Conservation (phyloP, 75 land plant species). For the Ceratopteris richardii region DNA sequence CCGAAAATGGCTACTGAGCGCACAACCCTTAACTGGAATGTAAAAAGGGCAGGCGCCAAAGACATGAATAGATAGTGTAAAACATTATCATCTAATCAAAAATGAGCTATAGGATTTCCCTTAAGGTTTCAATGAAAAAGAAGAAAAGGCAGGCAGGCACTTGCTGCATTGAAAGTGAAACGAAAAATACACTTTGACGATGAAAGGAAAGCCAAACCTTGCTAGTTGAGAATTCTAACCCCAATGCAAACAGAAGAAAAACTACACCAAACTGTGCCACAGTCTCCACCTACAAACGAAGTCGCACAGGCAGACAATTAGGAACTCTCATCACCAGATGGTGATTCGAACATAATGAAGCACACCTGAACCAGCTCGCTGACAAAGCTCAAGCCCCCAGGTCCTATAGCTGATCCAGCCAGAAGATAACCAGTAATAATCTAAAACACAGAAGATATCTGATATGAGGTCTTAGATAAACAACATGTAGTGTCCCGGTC, state of each 20-base stretch:
- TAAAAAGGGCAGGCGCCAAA: not conserved
- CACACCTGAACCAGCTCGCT: conserved; percentile 93
- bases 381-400: conserved; percentile 85
- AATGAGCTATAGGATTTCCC: too few relatives aligned
- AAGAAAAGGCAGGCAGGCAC: too few relatives aligned
- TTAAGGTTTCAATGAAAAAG: too few relatives aligned
- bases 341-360: too few relatives aligned
- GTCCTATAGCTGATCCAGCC: conserved; percentile 91
- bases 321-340: too few relatives aligned
- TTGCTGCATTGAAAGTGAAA: too few relatives aligned
- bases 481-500: too few relatives aligned
- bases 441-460: conserved; percentile 23
- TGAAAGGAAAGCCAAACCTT: conserved; percentile 43
- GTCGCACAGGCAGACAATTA: not conserved
- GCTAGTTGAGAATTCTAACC: conserved; percentile 82
- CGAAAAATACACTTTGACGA: not conserved
- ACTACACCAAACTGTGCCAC: conserved; percentile 98
- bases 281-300: conserved; percentile 77
- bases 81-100: too few relatives aligned
- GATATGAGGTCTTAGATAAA: too few relatives aligned
- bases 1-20: conserved; percentile 89
- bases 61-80: too few relatives aligned
- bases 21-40: conserved; percentile 70
- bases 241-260: conserved; percentile 97
- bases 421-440: conserved; percentile 94